Evolutionary conservation across 352 stramenopile genomes (phyloP), one percentile per base, ranked within the genome.

Genomic region (Phytophthora meadii): DNA sequence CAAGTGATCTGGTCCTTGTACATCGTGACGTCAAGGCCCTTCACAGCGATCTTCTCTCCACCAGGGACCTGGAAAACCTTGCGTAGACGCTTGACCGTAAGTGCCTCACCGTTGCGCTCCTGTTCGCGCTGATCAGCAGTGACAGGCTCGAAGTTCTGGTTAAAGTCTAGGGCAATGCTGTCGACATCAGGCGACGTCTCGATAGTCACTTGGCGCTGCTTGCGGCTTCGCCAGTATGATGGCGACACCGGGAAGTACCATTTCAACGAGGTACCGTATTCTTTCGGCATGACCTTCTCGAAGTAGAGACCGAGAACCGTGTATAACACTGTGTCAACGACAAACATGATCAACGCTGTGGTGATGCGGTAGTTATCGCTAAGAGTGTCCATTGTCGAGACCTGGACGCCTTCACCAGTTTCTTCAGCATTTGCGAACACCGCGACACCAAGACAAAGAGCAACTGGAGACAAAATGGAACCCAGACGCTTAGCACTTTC

Each of bases 1-100:
- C 81, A 91, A 11, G 90, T 95, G 66, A 98, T 97, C 66, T 98
- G 89, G 32, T 92, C 83, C 61, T 94, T 81, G 68, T 97, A 97
- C 85, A 98, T 97, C 50, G 71, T 82, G 14, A 98, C 36, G 53
- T 87, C 80, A 1, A 98, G 51, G 19, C 78, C 74, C 50, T 96
- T 69, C 4, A 98, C 92, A 1, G 92, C 92, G 7, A 89, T 69
- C 48, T 95, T 94, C 19, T 81, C 70, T 32, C 87, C 92, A 24
- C 87, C 89, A 9, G 81, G 76, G 15, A 88, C 90, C 11, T 74
- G 54, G 66, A 96, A 97, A 3, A 74, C 74, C 47, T 92, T 92
- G 17, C 79, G 68, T 52, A 94, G 63, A 12, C 66, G 62, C 44
- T 81, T 68, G 5, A 90, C 66, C 7, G 70, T 41, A 17, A 90